A percentile compares a stretch with the other conserved stretches of the same genome.
Evolutionary conservation across 257 asterid genomes (phyloP).

Genomic region (Leonotis leonurus): DNA sequence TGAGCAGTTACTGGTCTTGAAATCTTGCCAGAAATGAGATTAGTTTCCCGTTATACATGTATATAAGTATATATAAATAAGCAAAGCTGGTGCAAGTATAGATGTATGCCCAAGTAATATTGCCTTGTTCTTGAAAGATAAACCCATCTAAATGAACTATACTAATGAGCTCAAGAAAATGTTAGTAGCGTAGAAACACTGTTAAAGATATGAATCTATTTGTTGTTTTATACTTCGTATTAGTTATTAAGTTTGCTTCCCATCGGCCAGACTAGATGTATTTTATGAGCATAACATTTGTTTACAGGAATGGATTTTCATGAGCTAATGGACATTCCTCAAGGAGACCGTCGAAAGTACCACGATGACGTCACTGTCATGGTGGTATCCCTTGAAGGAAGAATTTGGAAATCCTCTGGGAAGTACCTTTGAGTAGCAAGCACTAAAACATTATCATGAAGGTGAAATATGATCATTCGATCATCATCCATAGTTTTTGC

Average conservation of each 20-base stretch:
- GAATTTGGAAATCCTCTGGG: constrained; percentile 96
- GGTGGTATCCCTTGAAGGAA: constrained; percentile 95
- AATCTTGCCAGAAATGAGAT: neutral
- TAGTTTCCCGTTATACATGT: neutral
- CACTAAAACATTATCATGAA: constrained; percentile 9
- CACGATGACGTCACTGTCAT: constrained; percentile 97
- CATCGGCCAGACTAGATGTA: neutral
- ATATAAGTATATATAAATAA: too few relatives aligned
- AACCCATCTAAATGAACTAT: neutral
- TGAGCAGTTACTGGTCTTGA: neutral
- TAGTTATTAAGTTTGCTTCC: neutral
- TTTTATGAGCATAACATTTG: constrained; percentile 12
- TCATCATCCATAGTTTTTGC: constrained; percentile 7
- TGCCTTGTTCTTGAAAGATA: neutral
- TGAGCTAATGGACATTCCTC: constrained; percentile 92
- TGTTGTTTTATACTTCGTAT: neutral
- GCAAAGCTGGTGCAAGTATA: too few relatives aligned
- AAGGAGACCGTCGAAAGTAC: constrained; percentile 93
- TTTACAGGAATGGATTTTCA: constrained; percentile 88
- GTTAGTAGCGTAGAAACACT: neutral
- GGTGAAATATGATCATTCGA: neutral
- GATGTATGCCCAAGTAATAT: neutral
- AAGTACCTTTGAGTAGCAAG: constrained; percentile 53
- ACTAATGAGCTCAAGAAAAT: neutral
- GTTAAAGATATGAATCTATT: neutral